phyloP scores from a whole-genome alignment of 352 stramenopile genomes.

The Phytopythium aichiense region DNA sequence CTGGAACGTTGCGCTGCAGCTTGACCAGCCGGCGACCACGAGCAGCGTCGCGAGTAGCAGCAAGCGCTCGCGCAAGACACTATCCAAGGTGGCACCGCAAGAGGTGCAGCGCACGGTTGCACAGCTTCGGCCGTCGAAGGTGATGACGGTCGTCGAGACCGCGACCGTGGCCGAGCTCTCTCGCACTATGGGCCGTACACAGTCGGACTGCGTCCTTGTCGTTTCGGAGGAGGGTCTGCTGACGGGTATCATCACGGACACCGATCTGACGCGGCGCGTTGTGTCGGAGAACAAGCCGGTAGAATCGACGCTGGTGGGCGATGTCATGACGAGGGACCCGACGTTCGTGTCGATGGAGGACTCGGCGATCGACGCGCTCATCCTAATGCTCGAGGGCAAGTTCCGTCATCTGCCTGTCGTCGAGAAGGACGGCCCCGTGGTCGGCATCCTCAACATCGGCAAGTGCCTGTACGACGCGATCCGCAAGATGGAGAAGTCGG shows the following conservation, averaged over 20 bases:
- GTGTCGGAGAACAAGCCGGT: conserved; percentile 76
- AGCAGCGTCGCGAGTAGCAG: conserved; percentile 29
- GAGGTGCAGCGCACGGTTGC: conserved; percentile 78
- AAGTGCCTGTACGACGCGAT: conserved; percentile 99
- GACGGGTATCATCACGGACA: conserved; percentile 95
- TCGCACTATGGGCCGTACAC: conserved; percentile 86
- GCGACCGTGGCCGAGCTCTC: conserved; percentile 84
- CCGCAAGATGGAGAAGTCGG: conserved; percentile 94
- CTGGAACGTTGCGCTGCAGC: conserved; percentile 80
- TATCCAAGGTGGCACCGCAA: conserved; percentile 49
- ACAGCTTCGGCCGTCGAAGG: conserved; percentile 79
- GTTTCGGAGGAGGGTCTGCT: conserved; percentile 86
- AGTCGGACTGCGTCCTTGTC: conserved; percentile 92
- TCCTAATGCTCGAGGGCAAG: conserved; percentile 82
- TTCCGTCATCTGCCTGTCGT: conserved; percentile 87
- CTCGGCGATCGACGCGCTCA: conserved; percentile 81
- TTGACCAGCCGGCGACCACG: conserved; percentile 54
- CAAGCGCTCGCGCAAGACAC: conserved; percentile 49
- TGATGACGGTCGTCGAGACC: conserved; percentile 83
- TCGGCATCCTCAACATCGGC: conserved; percentile 97
- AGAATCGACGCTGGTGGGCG: conserved; percentile 59
- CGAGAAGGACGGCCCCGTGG: conserved; percentile 79
- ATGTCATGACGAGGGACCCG: conserved; percentile 83
- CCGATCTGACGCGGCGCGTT: conserved; percentile 78
- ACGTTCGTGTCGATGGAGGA: conserved; percentile 84